A percentile compares a stretch with the other conserved stretches of the same genome.
phyloP scores from a whole-genome alignment of 345 rosid genomes.

The Pelargonium nanum region DNA sequence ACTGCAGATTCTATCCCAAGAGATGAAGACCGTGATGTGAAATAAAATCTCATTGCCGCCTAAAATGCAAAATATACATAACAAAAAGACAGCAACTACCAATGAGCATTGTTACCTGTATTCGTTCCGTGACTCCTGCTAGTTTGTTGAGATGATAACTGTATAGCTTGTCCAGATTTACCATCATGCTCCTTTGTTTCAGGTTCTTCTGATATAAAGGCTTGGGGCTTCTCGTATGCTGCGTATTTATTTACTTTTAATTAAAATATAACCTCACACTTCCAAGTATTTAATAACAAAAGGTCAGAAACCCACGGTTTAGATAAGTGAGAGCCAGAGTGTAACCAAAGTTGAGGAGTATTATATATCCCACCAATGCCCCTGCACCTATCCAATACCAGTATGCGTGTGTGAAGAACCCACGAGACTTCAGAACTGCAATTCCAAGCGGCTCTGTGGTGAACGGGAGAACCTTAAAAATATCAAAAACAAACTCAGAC shows the following conservation, averaged over 20 bases:
- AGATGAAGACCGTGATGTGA: not conserved
- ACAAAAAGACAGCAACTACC: too few relatives aligned
- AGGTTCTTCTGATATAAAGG: constrained; percentile 35
- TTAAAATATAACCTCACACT: not conserved
- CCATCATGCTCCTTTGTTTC: constrained; percentile 10
- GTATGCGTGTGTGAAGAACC: constrained; percentile 25
- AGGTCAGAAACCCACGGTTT: constrained; percentile 22
- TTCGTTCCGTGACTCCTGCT: constrained; percentile 8
- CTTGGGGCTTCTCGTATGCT: constrained; percentile 51
- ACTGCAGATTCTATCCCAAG: not conserved
- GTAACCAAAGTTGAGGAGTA: constrained; percentile 29
- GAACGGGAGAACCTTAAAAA: not conserved
- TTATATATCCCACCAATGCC: constrained; percentile 22
- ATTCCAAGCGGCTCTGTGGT: constrained; percentile 32
- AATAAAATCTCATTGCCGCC: too few relatives aligned
- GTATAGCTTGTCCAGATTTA: constrained; percentile 12
- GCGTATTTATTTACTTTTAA: constrained; percentile 4
- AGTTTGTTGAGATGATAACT: constrained; percentile 16
- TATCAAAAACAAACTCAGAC: too few relatives aligned
- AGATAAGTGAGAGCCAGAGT: constrained; percentile 35
- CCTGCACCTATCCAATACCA: constrained; percentile 51
- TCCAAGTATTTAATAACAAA: constrained; percentile 1
- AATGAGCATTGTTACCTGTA: too few relatives aligned
- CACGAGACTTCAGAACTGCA: constrained; percentile 28
- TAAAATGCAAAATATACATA: too few relatives aligned